Percentiles rank a stretch among this genome's conserved stretches.
Evolutionary conservation across 306 rosid genomes (phyloP).

Genomic region (Acacia melanoxylon): DNA sequence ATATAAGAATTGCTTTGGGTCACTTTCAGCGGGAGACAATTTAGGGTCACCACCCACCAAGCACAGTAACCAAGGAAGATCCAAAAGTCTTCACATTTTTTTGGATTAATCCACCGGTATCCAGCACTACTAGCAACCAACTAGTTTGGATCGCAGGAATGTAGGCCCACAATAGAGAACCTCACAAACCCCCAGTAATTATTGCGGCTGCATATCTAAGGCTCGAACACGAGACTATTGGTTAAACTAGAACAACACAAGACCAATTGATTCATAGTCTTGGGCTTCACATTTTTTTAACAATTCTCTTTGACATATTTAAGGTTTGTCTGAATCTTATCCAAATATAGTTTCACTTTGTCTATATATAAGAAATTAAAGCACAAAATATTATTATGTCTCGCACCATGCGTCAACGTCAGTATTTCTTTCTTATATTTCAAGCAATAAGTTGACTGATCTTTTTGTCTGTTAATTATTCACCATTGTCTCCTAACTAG

Average conservation of each 20-base stretch:
- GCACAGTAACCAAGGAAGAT: neutral
- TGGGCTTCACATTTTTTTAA: neutral
- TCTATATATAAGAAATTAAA: neutral
- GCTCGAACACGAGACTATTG: too few species aligned
- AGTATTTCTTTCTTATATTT: neutral
- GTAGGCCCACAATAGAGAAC: too few species aligned
- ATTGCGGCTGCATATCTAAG: too few species aligned
- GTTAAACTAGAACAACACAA: too few species aligned
- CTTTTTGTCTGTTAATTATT: neutral
- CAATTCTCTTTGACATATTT: neutral
- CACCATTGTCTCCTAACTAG: neutral
- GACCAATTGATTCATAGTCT: too few species aligned
- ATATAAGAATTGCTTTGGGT: slow-evolving; percentile 1
- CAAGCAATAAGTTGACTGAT: neutral
- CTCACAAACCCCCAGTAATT: too few species aligned
- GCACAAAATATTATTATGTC: neutral
- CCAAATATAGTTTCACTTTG: slow-evolving; percentile 22
- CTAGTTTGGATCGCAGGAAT: too few species aligned
- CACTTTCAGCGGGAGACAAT: slow-evolving; percentile 48
- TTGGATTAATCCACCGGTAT: too few species aligned
- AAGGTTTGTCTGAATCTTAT: slow-evolving; percentile 13
- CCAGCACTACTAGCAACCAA: too few species aligned
- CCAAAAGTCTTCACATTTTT: neutral
- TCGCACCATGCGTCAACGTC: neutral
- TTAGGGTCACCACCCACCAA: neutral